Conservation (phyloP, 257 asterid genomes). For the Fraxinus anomala region DNA sequence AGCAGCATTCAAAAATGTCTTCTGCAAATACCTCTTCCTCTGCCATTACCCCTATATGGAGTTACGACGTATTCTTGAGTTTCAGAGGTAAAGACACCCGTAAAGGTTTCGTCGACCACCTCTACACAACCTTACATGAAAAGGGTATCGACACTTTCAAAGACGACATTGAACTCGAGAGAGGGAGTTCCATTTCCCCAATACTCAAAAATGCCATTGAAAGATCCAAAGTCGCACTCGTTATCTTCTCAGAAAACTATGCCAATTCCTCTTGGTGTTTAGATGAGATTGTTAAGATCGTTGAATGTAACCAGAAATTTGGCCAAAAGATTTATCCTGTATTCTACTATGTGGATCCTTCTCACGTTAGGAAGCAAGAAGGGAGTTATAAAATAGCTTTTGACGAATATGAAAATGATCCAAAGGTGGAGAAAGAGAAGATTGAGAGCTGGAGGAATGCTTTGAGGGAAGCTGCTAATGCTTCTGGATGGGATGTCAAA, state of each 20-base stretch:
- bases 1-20: too few relatives aligned
- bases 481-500: constrained; percentile 15
- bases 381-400: constrained; percentile 18
- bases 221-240: constrained; percentile 14
- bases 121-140: constrained; percentile 4
- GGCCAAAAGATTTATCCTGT: constrained; percentile 21
- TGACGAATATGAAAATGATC: constrained; percentile 2
- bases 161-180: constrained; percentile 19
- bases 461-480: constrained; percentile 13
- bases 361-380: constrained; percentile 18
- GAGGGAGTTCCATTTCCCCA: constrained; percentile 24
- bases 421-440: neutral
- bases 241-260: constrained; percentile 22
- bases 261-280: constrained; percentile 27
- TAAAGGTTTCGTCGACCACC: constrained; percentile 20
- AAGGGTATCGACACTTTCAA: constrained; percentile 8
- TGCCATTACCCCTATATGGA: neutral
- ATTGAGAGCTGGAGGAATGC: constrained; percentile 26
- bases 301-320: constrained; percentile 5
- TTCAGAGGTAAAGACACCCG: constrained; percentile 12
- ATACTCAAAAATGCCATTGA: constrained; percentile 12
- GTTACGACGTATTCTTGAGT: constrained; percentile 27
- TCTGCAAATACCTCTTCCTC: neutral
- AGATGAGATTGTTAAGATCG: constrained; percentile 20
- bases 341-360: constrained; percentile 26